Evolutionary conservation across 2,329 filamentous ascomycete genomes (phyloP), one percentile per base, ranked within the genome.

Genomic region (Aspergillus awamori): DNA sequence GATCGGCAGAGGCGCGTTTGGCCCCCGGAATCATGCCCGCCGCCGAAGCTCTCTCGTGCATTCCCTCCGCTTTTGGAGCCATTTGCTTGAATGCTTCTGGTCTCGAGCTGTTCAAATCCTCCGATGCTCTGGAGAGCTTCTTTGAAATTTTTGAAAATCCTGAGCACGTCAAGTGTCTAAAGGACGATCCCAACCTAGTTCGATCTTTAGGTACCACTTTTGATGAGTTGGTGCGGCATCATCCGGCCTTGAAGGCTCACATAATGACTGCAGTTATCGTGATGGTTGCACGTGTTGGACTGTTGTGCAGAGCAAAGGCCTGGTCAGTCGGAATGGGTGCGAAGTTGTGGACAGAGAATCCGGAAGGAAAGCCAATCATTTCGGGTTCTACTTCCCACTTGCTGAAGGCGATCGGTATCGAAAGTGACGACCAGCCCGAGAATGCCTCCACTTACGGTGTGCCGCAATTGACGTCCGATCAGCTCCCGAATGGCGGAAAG

Each of bases 131-230:
- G 48, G 89, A 93, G 59, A 91, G 87, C 67, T 98, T 93, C 74
- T 90, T 99, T 66, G 92, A 97, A 73, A 92, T 98, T n/a, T 99
- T 99, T 67, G 92, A 97, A 76, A 98, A 92, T 67, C 88, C 93
- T 2, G 85, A 87, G 15, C 96, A 99, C 76, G 87, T 99, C 60
- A 91, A 90, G 68, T 90, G 89, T 65, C 88, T 99, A 83, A 87
- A 91, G 64, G 81, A 83, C 39, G 94, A 97, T 66, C 81, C 84
- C 5, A 87, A 89, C 38, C 82, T 96, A 60, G 85, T 93, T 8
- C 85, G 85, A 30, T 86, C 87, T 41, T 84, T 99, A 53, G 95
- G 95, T 10, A 86, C 86, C 26, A 90, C 89, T 43, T 97, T 99
- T 71, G 95, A 99, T 74, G 95, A 99, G 76, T 84, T 99, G 61